Conservation (phyloP, 1,284 basidiomycete species). For the Meripilus lineatus region DNA sequence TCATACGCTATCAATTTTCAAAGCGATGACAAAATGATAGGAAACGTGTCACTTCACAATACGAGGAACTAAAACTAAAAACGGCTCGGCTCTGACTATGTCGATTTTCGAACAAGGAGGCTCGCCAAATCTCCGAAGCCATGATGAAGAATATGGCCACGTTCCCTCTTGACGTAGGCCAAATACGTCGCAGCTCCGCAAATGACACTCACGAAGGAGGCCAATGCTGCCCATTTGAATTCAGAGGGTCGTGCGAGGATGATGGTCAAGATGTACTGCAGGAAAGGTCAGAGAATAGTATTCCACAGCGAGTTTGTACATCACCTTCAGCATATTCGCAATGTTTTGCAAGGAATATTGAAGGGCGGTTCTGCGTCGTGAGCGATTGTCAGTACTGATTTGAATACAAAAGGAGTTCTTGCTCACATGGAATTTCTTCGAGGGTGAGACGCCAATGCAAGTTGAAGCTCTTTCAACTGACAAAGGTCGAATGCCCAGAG, state of each 20-base stretch:
- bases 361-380: slow-evolving; percentile 17
- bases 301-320: neutral
- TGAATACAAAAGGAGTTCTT: neutral
- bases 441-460: slow-evolving; percentile 35
- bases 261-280: slow-evolving; percentile 24
- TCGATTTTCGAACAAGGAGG: neutral
- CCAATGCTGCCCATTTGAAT: slow-evolving; percentile 25
- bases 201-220: slow-evolving; percentile 23
- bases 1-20: too few species aligned
- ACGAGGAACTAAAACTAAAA: too few species aligned
- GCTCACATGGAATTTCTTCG: slow-evolving; percentile 35
- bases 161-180: slow-evolving; percentile 22
- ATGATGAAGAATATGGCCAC: slow-evolving; percentile 24
- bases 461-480: slow-evolving; percentile 45
- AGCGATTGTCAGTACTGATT: neutral
- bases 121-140: neutral
- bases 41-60: too few species aligned
- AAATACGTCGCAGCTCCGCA: slow-evolving; percentile 22
- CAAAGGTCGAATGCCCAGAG: slow-evolving; percentile 49
- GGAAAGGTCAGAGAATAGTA: neutral
- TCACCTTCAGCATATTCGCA: slow-evolving; percentile 22
- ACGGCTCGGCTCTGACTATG: too few species aligned
- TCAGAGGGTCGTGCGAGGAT: slow-evolving; percentile 24
- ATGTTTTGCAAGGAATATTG: slow-evolving; percentile 26
- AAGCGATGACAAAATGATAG: too few species aligned